Evolutionary conservation across 768 basidiomycete genomes (phyloP), one percentile per base, ranked within the genome.

Genomic region (Hygrophorus pudorinus): DNA sequence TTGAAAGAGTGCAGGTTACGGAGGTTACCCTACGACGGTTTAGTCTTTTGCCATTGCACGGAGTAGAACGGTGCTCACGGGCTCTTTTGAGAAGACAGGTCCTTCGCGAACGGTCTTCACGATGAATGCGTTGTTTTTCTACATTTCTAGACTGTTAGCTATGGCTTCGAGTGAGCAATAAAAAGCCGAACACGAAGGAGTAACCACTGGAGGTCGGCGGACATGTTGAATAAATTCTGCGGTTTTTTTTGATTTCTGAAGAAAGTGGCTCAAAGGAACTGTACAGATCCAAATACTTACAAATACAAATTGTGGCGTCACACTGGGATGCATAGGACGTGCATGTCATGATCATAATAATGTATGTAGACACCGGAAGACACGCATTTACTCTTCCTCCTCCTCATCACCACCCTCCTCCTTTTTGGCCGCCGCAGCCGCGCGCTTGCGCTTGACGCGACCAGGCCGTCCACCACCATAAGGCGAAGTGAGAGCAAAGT

Each of bases 361-460:
- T 10, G 41, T 30, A n/a, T 12, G 8, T 12, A 17, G 28, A 32
- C 33, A 33, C 29, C 18, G 33, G 13, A 21, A 44, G 8, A 18
- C 28, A 44, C 24, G 14, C n/a, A 6, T 60, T 66, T 79, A 83
- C 68, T 90, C 89, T 62, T 93, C 90, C 51, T 91, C 91, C 59
- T 91, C 91, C 37, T 81, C 90, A 29, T 85, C 90, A 52, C 78
- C 93, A 49, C 81, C 92, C 58, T 81, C 89, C 54, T 85, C 87
- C 72, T 81, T 87, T 73, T 86, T 88, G 51, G 84, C 89, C 50
- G 90, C 93, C 35, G 88, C 88, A 51, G 81, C 81, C 48, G 86
- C 89, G 60, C 93, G 89, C 85, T 96, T 98, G 66, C 94, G 83
- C 88, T 98, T 97, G 63, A 93, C 91, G 55, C 94, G 94, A 56